phyloP scores from a whole-genome alignment of 208 protist genomes.

The Trichomonas gallinae region DNA sequence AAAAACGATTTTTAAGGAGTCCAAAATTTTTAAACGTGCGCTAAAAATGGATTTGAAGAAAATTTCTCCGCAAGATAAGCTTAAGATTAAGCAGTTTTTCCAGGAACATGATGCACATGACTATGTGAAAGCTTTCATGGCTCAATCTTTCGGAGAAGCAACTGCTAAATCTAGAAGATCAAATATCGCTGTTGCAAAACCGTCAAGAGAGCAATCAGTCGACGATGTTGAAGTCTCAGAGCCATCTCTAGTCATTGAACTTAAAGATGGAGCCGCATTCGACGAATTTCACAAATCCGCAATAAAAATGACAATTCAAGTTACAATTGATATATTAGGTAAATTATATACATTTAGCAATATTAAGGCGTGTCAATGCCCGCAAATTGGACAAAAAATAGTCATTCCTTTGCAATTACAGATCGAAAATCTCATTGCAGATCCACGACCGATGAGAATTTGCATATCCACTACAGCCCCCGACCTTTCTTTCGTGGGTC shows the following conservation, averaged over 20 bases:
- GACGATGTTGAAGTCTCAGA: neutral
- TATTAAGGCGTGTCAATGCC: neutral
- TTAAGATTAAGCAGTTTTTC: neutral
- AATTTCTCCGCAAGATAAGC: neutral
- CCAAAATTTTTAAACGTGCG: neutral
- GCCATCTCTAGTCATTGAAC: neutral
- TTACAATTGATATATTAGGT: neutral
- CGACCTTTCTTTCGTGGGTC: neutral
- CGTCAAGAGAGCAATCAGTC: too few relatives aligned
- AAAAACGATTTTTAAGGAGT: too few relatives aligned
- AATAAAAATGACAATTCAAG: neutral
- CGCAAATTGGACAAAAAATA: neutral
- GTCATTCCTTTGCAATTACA: neutral
- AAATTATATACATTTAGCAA: neutral
- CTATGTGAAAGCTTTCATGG: neutral
- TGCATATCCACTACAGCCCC: neutral
- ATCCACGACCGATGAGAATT: neutral
- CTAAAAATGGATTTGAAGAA: neutral
- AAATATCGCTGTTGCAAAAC: neutral
- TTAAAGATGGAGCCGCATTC: neutral
- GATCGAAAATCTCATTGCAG: neutral
- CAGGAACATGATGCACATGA: neutral
- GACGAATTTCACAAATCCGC: neutral
- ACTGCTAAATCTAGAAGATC: neutral
- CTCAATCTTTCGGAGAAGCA: neutral